Evolutionary conservation across 2,329 filamentous ascomycete genomes (phyloP).

Genomic region (Stemphylium lycopersici): DNA sequence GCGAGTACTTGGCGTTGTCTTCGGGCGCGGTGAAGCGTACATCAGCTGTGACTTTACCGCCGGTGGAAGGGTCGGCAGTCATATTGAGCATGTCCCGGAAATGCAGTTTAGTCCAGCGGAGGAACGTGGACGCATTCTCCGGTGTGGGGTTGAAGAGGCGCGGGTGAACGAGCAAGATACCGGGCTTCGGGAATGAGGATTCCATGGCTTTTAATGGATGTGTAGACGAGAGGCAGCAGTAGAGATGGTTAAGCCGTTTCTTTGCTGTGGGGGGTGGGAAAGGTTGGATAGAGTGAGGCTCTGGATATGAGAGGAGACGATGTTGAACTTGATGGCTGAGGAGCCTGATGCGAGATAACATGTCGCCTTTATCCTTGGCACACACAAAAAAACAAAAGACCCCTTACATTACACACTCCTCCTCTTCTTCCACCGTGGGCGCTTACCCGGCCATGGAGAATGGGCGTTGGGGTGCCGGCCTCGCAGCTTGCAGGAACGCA

Average conservation of each 20-base stretch:
- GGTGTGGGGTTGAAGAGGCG: slow-evolving; percentile 10
- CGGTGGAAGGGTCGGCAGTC: neutral
- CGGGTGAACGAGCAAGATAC: slow-evolving; percentile 23
- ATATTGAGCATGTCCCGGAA: slow-evolving; percentile 24
- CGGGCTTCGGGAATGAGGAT: neutral
- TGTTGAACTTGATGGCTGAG: neutral
- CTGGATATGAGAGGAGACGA: neutral
- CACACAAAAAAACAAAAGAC: too few relatives aligned
- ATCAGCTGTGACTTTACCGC: neutral
- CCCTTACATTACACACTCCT: too few relatives aligned
- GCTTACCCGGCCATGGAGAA: neutral
- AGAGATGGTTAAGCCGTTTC: too few relatives aligned
- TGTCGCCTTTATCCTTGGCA: too few relatives aligned
- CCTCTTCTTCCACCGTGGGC: too few relatives aligned
- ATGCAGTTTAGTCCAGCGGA: slow-evolving; percentile 31
- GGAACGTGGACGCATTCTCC: slow-evolving; percentile 9
- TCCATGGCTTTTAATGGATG: too few relatives aligned
- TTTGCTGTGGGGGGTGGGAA: too few relatives aligned
- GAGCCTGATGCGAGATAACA: neutral
- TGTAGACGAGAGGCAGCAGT: too few relatives aligned
- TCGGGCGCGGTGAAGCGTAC: slow-evolving; percentile 1
- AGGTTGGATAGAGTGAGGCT: too few relatives aligned
- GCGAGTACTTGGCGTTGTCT: neutral
- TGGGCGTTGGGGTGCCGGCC: neutral
- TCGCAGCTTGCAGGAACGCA: neutral